phyloP scores from a whole-genome alignment of 2,329 filamentous ascomycete species.

The Colletotrichum liriopes region DNA sequence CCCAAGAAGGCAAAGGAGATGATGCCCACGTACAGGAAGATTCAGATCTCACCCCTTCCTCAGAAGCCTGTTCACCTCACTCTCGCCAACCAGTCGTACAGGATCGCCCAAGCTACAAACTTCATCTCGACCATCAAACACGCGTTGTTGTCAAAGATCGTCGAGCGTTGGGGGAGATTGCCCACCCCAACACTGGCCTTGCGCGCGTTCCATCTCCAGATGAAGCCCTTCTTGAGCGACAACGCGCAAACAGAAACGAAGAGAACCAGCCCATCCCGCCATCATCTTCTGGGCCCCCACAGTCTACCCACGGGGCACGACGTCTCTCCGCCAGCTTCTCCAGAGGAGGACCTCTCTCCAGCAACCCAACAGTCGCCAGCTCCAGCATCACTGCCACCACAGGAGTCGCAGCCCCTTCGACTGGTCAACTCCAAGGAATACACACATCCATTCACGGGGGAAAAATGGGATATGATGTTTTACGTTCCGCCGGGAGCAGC shows the following conservation, averaged over 20 bases:
- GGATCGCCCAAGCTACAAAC: neutral
- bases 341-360: constrained; percentile 46
- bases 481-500: constrained; percentile 11
- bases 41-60: neutral
- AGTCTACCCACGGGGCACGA: constrained; percentile 16
- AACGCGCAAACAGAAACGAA: neutral
- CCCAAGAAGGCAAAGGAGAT: neutral
- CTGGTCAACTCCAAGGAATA: constrained; percentile 27
- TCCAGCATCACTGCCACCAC: constrained; percentile 48
- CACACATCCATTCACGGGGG: neutral
- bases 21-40: neutral
- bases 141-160: constrained; percentile 19
- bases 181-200: constrained; percentile 14
- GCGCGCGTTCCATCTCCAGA: neutral
- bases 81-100: neutral
- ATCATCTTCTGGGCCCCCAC: neutral
- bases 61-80: constrained; percentile 35
- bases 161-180: constrained; percentile 29
- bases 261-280: neutral
- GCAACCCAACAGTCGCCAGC: constrained; percentile 51
- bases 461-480: neutral
- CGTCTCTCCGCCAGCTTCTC: constrained; percentile 53
- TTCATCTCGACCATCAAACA: constrained; percentile 7
- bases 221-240: neutral
- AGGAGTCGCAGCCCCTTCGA: constrained; percentile 37